Evolutionary conservation across 495 filamentous ascomycete species (phyloP).

Genomic region (Corynascus novoguineensis): DNA sequence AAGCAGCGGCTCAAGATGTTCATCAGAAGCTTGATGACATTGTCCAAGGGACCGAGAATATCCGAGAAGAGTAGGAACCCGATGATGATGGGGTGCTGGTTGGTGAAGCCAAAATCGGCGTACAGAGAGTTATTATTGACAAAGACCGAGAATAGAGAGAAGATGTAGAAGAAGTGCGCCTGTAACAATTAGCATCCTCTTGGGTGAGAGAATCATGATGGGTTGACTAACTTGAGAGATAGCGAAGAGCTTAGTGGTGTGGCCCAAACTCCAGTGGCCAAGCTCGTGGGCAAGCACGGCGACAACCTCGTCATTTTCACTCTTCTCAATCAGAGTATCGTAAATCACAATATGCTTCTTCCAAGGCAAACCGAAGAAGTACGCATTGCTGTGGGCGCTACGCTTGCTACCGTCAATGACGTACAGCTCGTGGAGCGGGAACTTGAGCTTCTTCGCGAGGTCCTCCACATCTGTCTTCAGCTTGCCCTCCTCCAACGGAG

Average conservation of each 20-base stretch:
- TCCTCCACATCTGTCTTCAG: slow-evolving; percentile 85
- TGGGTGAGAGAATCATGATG: neutral
- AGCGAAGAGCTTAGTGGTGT: slow-evolving; percentile 86
- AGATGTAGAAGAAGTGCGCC: slow-evolving; percentile 90
- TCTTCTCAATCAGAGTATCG: slow-evolving; percentile 95
- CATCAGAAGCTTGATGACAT: slow-evolving; percentile 86
- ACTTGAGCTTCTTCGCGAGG: slow-evolving; percentile 77
- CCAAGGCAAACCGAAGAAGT: slow-evolving; percentile 97
- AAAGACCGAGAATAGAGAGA: slow-evolving; percentile 92
- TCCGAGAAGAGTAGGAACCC: slow-evolving; percentile 97
- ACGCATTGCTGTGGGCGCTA: slow-evolving; percentile 94
- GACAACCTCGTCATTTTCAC: slow-evolving; percentile 82
- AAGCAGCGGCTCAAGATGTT: slow-evolving; percentile 90
- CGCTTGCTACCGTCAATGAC: slow-evolving; percentile 98
- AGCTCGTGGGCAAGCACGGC: slow-evolving; percentile 93
- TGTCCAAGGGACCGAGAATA: slow-evolving; percentile 84
- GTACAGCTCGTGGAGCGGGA: slow-evolving; percentile 83
- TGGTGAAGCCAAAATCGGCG: slow-evolving; percentile 81
- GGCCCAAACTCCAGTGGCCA: slow-evolving; percentile 92
- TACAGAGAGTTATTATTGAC: slow-evolving; percentile 92
- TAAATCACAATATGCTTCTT: slow-evolving; percentile 99
- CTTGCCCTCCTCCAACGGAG: slow-evolving; percentile 76
- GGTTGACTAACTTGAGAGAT: slow-evolving; percentile 72
- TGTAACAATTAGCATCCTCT: slow-evolving; percentile 32
- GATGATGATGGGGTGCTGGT: slow-evolving; percentile 83